Base-by-base conservation (phyloP, 2,329 filamentous ascomycete species). In the Ascochyta koolunga region DNA sequence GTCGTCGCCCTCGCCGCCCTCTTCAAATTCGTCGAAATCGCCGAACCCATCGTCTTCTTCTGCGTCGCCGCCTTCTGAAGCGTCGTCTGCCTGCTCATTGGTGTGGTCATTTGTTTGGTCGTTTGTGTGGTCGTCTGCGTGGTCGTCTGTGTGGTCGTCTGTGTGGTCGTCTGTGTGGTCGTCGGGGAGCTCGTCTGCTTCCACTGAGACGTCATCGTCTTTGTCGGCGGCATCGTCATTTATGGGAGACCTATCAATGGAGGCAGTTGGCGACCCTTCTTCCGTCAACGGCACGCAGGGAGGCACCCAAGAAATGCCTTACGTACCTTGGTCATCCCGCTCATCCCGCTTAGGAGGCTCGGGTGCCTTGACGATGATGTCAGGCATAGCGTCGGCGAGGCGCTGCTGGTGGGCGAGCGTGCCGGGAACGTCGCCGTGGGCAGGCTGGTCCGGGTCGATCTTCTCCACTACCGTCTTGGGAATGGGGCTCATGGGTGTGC, bases 21-120 rank as follows among this genome's bases (percentile, higher is more conserved):
- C 76, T 66, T 81, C 80, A 68, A 87, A 85, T 58, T 87, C 82
- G 69, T 86, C 86, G 76, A 90, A 90, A 67, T 90, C 87, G 58
- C 61, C 65, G 71, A 86, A 85, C 62, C 88, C 89, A 74, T 91
- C 91, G 66, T 90, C 88, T 66, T 86, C 78, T 33, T 61, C 76
- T 39, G 74, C 72, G 62, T 73, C 69, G 22, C 70, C 73, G 62
- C 48, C 46, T 21, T 61, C 56, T 5, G 49, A 45, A 40, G 40
- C 48, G 32, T 61, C 48, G 27, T 67, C 49, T 49, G 42, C 10
- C 8, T 21, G 27, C 7, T 27, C 24, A 24, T 67, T 50, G 47
- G 40, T 32, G 45, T 38, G 42, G 9, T 58, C 56, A 25, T 55
- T 32, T 32, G 46, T 46, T 16, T 61, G 24, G 62, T 73, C 69